These are phyloP conservation scores for Cladophialophora exuberans DNA, from an alignment of 2,329 filamentous ascomycete genomes.

Conservation along the genomic window DNA sequence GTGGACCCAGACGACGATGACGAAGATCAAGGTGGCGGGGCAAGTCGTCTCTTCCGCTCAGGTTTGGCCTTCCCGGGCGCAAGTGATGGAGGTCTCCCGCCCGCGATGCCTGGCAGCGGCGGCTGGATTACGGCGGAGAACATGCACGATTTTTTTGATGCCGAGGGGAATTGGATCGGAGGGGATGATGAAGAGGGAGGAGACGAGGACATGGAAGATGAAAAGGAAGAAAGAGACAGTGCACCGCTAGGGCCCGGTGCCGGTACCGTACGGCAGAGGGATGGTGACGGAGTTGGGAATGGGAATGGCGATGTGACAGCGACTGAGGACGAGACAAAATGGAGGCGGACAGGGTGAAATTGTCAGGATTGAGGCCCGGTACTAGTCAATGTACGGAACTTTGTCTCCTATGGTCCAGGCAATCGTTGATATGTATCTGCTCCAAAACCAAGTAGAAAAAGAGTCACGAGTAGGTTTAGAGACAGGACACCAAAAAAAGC, in stretches of 20 bases:
- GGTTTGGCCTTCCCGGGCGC: slow-evolving; percentile 43
- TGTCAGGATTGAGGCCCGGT: not conserved
- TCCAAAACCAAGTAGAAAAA: too few relatives aligned
- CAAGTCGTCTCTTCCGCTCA: slow-evolving; percentile 40
- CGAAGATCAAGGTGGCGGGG: slow-evolving; percentile 41
- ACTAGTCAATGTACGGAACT: too few relatives aligned
- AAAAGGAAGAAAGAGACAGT: slow-evolving; percentile 64
- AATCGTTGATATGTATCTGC: too few relatives aligned
- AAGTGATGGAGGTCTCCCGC: slow-evolving; percentile 46
- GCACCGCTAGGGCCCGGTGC: slow-evolving; percentile 47
- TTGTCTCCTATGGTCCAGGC: too few relatives aligned
- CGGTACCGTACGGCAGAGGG: slow-evolving; percentile 44
- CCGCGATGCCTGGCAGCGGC: slow-evolving; percentile 52
- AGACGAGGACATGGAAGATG: slow-evolving; percentile 52
- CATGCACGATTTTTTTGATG: slow-evolving; percentile 80
- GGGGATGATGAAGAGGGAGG: slow-evolving; percentile 51
- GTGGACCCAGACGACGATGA: slow-evolving; percentile 41
- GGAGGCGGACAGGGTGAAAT: slow-evolving; percentile 55
- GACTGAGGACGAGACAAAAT: slow-evolving; percentile 53
- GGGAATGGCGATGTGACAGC: slow-evolving; percentile 32
- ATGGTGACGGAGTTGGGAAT: slow-evolving; percentile 39
- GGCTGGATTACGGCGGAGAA: slow-evolving; percentile 82
- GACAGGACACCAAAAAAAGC: too few relatives aligned
- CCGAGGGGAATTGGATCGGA: slow-evolving; percentile 76
- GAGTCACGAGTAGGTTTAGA: too few relatives aligned